Evolutionary conservation across 2,329 filamentous ascomycete genomes (phyloP).

Genomic region (Fusarium cyanostomum): DNA sequence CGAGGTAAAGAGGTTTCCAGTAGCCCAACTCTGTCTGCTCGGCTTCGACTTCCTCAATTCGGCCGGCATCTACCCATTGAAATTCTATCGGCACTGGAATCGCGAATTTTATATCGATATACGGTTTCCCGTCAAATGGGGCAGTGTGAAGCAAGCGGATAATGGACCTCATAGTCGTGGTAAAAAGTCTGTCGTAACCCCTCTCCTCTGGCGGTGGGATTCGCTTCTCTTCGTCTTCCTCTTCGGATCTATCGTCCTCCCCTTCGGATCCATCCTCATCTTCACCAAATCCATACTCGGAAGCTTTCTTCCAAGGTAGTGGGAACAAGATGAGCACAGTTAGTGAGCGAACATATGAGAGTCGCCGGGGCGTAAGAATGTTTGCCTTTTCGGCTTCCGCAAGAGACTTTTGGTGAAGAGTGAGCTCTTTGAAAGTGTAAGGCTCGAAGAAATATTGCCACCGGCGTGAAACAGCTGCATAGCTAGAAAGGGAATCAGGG

Average conservation of each 20-base stretch:
- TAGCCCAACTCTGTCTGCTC: background rate
- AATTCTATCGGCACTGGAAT: constrained; percentile 12
- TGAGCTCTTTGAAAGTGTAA: background rate
- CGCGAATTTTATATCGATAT: constrained; percentile 4
- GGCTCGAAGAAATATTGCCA: constrained; percentile 21
- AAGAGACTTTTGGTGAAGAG: constrained; percentile 2
- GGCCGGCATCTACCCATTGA: background rate
- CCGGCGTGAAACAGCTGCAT: background rate
- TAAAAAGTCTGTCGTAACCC: constrained; percentile 5
- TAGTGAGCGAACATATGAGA: background rate
- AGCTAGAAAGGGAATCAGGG: constrained; percentile 1
- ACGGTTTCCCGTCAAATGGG: constrained; percentile 11
- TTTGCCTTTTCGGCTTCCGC: constrained; percentile 3
- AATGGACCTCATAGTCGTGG: background rate
- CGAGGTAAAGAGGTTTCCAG: constrained; percentile 1
- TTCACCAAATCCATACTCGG: background rate
- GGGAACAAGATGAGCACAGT: background rate
- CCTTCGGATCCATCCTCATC: background rate
- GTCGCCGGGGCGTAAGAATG: background rate
- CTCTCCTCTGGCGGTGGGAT: background rate
- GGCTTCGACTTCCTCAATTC: constrained; percentile 6
- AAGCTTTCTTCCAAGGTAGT: background rate
- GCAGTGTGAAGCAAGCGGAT: constrained; percentile 2
- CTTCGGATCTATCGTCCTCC: background rate
- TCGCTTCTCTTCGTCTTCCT: background rate